A percentile compares a stretch with the other conserved stretches of the same genome.
These are phyloP conservation scores for Phtheirospermum japonicum DNA, from an alignment of 257 asterid species.

Conservation along the genomic window DNA sequence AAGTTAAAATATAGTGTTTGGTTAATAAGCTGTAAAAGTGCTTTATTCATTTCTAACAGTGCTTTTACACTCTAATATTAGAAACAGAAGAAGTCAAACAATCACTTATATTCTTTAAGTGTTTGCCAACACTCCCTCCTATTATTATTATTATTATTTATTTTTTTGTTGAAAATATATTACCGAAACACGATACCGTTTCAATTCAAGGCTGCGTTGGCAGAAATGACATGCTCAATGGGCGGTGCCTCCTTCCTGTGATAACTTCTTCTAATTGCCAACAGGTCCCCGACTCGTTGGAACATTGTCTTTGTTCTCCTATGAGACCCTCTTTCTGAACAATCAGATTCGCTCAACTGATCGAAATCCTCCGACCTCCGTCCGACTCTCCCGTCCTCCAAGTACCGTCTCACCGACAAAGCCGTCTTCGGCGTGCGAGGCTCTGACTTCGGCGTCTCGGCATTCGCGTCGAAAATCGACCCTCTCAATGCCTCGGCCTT, in stretches of 20 bases:
- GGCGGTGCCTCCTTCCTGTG: slow-evolving; percentile 40
- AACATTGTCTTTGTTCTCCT: slow-evolving; percentile 50
- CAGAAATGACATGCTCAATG: slow-evolving; percentile 20
- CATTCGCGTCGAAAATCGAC: slow-evolving; percentile 55
- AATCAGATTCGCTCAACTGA: too few species aligned
- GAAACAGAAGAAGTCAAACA: neutral
- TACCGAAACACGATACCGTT: slow-evolving; percentile 10
- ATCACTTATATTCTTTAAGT: too few species aligned
- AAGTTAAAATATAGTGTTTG: too few species aligned
- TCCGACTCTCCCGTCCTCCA: slow-evolving; percentile 42
- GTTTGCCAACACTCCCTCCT: too few species aligned
- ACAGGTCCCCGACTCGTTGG: slow-evolving; percentile 61
- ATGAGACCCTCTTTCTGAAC: slow-evolving; percentile 37
- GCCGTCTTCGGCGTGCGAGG: slow-evolving; percentile 44
- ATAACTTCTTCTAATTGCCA: slow-evolving; percentile 43
- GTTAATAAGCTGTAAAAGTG: neutral
- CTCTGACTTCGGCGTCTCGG: slow-evolving; percentile 61
- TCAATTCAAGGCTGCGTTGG: neutral
- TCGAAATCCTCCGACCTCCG: slow-evolving; percentile 40
- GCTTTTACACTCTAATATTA: too few species aligned
- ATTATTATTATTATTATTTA: too few species aligned
- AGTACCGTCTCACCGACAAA: slow-evolving; percentile 22
- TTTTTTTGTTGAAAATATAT: too few species aligned
- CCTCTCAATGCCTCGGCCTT: slow-evolving; percentile 68
- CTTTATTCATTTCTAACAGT: too few species aligned